Evolutionary conservation across 495 filamentous ascomycete species (phyloP).

Genomic region (Penicillium maclennaniae): DNA sequence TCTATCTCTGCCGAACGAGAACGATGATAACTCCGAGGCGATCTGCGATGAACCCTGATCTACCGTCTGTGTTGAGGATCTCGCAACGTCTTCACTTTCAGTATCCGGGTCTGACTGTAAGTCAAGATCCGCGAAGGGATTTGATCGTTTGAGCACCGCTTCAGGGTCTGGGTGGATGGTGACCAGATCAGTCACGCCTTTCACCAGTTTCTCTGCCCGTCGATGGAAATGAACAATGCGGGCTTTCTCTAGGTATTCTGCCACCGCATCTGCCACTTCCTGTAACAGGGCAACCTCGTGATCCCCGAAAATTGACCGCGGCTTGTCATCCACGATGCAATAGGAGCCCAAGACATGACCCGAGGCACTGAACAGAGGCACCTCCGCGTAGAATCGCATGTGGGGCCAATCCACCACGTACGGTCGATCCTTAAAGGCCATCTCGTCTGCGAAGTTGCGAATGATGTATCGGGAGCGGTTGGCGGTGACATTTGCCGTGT

Average conservation of each 20-base stretch:
- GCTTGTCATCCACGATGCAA: conserved; percentile 52
- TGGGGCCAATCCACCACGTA: conserved; percentile 36
- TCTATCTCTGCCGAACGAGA: no score
- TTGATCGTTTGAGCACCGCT: no score
- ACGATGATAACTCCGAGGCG: no score
- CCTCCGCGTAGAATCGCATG: conserved; percentile 58
- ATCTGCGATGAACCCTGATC: no score
- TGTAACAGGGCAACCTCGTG: conserved; percentile 11
- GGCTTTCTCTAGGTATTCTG: conserved; percentile 23
- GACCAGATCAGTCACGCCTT: conserved; percentile 20
- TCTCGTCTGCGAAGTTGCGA: conserved; percentile 42
- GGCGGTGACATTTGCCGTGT: conserved; percentile 4
- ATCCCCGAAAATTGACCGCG: conserved; percentile 28
- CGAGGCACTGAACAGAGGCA: conserved; percentile 51
- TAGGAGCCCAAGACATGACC: conserved; percentile 60
- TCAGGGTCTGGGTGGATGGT: neutral
- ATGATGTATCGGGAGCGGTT: conserved; percentile 38
- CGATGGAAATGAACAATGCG: conserved; percentile 11
- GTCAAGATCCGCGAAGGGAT: no score
- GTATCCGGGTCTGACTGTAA: no score
- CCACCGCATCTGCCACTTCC: conserved; percentile 15
- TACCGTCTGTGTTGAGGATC: no score
- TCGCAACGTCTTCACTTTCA: no score
- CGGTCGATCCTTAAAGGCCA: conserved; percentile 34
- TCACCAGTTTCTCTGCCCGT: conserved; percentile 16